Evolutionary conservation across 1,284 basidiomycete species (phyloP).

Genomic region (Thecaphora thlaspeos): DNA sequence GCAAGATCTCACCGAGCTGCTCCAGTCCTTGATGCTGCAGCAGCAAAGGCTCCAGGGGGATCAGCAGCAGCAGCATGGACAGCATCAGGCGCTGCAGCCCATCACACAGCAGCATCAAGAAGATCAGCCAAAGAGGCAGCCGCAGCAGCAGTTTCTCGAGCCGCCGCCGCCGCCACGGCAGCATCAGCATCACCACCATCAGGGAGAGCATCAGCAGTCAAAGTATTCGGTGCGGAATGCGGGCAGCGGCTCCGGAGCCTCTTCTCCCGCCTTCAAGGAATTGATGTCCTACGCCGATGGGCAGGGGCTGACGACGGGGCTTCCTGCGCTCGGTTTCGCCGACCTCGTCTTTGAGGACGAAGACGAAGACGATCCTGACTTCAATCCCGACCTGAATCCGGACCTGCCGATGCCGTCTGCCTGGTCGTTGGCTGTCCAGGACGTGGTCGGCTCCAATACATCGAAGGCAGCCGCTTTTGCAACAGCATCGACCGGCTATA

Average conservation of each 20-base stretch:
- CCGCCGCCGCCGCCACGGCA: neutral
- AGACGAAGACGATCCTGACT: constrained; percentile 46
- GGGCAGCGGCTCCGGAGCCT: too few relatives aligned
- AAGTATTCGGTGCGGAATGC: too few relatives aligned
- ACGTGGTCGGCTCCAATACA: constrained; percentile 33
- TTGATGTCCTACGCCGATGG: too few relatives aligned
- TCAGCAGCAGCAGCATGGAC: too few relatives aligned
- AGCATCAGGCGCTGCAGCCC: too few relatives aligned
- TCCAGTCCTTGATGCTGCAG: constrained; percentile 42
- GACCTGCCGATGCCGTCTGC: constrained; percentile 37
- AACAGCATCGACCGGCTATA: neutral
- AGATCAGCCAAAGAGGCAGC: neutral
- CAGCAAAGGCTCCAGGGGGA: constrained; percentile 19
- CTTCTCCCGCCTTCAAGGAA: too few relatives aligned
- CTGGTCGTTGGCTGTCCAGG: constrained; percentile 43
- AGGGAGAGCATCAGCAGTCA: too few relatives aligned
- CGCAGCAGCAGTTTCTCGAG: too few relatives aligned
- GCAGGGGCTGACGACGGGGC: too few relatives aligned
- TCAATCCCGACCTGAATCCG: constrained; percentile 35
- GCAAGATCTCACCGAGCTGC: constrained; percentile 40
- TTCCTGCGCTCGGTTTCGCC: constrained; percentile 24
- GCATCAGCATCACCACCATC: neutral
- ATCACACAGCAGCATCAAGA: too few relatives aligned
- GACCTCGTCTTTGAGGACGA: constrained; percentile 45
- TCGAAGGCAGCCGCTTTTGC: constrained; percentile 30